Evolutionary conservation across 345 rosid genomes (phyloP).

Genomic region (Brassica rapa): DNA sequence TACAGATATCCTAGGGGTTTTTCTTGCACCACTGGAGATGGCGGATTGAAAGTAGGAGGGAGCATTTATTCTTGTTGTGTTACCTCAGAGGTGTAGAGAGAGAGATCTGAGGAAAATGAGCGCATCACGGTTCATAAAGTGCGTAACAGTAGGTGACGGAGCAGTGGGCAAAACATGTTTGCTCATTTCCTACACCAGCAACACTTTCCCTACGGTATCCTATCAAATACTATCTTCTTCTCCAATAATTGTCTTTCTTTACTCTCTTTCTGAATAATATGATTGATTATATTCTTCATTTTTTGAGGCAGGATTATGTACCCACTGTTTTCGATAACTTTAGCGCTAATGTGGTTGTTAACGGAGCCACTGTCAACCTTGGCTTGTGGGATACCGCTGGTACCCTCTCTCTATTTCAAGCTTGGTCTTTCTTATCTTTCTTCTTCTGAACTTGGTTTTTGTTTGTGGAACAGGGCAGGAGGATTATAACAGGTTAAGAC

Average conservation of each 20-base stretch:
- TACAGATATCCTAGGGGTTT: neutral
- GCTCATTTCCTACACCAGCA: conserved; percentile 85
- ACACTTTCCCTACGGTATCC: conserved; percentile 74
- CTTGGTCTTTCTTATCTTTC: conserved; percentile 3
- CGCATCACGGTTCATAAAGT: conserved; percentile 77
- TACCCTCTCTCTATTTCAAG: conserved; percentile 21
- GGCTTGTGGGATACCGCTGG: conserved; percentile 99
- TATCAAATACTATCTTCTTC: neutral
- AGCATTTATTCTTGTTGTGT: no score
- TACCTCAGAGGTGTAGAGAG: conserved; percentile 22
- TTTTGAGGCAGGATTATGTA: conserved; percentile 70
- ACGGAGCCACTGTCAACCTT: conserved; percentile 79
- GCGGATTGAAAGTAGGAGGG: neutral
- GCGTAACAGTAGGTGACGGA: conserved; percentile 87
- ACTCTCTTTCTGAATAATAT: neutral
- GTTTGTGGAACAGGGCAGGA: conserved; percentile 69
- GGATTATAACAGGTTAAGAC: conserved; percentile 89
- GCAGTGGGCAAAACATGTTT: conserved; percentile 87
- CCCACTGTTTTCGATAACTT: conserved; percentile 94
- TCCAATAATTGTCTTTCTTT: neutral
- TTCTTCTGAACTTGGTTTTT: neutral
- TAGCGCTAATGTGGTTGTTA: conserved; percentile 90
- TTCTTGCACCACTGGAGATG: conserved; percentile 27
- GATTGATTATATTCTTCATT: no score
- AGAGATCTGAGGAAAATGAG: conserved; percentile 65